These are phyloP conservation scores for Annulohypoxylon stygium DNA, from an alignment of 495 filamentous ascomycete genomes.

Conservation along the genomic window DNA sequence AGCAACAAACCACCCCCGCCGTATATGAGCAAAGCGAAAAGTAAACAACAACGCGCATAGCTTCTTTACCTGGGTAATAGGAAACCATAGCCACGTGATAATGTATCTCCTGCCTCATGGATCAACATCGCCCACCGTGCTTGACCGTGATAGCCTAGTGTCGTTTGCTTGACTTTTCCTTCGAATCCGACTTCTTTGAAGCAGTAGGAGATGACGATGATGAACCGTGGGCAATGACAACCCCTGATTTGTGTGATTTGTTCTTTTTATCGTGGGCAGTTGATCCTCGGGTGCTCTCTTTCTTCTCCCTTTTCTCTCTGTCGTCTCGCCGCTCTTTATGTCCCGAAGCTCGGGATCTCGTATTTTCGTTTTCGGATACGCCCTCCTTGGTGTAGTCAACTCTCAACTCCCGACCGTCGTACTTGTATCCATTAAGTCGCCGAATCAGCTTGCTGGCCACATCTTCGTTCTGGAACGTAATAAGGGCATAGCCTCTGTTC, in stretches of 20 bases:
- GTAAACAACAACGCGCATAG: slow-evolving; percentile 18
- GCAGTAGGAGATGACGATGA: slow-evolving; percentile 39
- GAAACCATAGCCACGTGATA: slow-evolving; percentile 18
- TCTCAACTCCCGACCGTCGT: slow-evolving; percentile 45
- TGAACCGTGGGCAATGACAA: slow-evolving; percentile 50
- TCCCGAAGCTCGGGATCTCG: slow-evolving; percentile 29
- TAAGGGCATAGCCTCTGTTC: slow-evolving; percentile 47
- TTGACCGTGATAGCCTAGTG: slow-evolving; percentile 13
- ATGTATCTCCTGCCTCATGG: neutral
- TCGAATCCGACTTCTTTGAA: slow-evolving; percentile 32
- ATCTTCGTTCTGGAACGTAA: slow-evolving; percentile 48
- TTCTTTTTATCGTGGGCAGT: slow-evolving; percentile 42
- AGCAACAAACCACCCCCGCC: slow-evolving; percentile 12
- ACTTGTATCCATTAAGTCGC: slow-evolving; percentile 44
- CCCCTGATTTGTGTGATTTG: slow-evolving; percentile 46
- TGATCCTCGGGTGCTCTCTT: slow-evolving; percentile 34
- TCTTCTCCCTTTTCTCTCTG: slow-evolving; percentile 45
- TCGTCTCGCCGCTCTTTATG: slow-evolving; percentile 48
- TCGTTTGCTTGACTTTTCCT: slow-evolving; percentile 42
- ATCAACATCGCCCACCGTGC: neutral
- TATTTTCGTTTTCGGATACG: slow-evolving; percentile 43
- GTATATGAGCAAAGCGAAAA: slow-evolving; percentile 22
- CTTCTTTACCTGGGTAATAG: neutral
- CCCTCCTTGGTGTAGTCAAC: slow-evolving; percentile 49
- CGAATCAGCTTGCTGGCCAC: slow-evolving; percentile 46